A percentile compares a stretch with the other conserved stretches of the same genome.
phyloP scores from a whole-genome alignment of 2,329 filamentous ascomycete genomes.

The Trichoderma asperellum region DNA sequence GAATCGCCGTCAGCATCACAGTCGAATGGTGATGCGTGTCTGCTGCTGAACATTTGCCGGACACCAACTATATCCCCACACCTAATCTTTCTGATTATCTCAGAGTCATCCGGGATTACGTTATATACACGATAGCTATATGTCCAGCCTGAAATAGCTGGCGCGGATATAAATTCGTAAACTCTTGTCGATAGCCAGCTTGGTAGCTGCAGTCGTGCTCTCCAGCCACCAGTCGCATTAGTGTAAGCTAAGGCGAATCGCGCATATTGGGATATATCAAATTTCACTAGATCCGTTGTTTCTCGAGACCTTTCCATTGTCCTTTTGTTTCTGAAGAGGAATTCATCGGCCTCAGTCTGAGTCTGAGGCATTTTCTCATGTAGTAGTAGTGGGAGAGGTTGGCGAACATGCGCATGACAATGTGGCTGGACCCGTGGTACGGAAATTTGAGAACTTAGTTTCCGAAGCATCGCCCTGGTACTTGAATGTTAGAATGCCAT shows the following conservation, averaged over 20 bases:
- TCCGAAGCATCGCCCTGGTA: slow-evolving; percentile 32
- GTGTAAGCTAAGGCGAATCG: slow-evolving; percentile 29
- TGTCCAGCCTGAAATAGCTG: slow-evolving; percentile 31
- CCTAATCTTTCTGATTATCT: slow-evolving; percentile 29
- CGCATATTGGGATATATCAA: slow-evolving; percentile 27
- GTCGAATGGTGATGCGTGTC: slow-evolving; percentile 37
- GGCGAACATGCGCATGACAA: slow-evolving; percentile 21
- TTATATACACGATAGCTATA: slow-evolving; percentile 36
- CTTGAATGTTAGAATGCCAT: not conserved
- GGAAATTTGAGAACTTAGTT: slow-evolving; percentile 31
- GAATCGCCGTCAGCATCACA: slow-evolving; percentile 22
- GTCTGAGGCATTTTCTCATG: not conserved
- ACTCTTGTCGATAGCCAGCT: slow-evolving; percentile 35
- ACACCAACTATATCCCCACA: slow-evolving; percentile 32
- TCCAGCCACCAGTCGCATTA: slow-evolving; percentile 31
- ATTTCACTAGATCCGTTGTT: not conserved
- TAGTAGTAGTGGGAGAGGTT: not conserved
- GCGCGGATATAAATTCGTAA: slow-evolving; percentile 30
- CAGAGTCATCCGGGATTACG: slow-evolving; percentile 27
- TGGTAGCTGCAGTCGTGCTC: slow-evolving; percentile 34
- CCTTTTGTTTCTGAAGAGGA: not conserved
- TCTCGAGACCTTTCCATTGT: not conserved
- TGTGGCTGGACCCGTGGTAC: slow-evolving; percentile 24
- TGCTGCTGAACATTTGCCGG: slow-evolving; percentile 32
- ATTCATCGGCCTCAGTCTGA: not conserved